Conservation (phyloP, 176 grass and related monocot species). For the Triticum timopheevii region DNA sequence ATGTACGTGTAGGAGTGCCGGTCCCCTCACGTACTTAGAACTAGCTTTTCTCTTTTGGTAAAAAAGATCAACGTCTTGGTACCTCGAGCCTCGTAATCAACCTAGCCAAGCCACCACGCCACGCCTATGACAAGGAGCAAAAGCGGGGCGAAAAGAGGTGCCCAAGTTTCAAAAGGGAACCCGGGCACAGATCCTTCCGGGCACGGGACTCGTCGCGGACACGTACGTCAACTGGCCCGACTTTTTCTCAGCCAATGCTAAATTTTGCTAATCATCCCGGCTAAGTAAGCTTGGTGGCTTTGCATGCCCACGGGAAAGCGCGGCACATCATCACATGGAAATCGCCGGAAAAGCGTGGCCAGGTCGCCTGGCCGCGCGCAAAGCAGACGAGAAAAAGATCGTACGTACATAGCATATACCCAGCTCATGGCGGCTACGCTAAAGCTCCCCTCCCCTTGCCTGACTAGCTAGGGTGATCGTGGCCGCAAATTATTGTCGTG, state of each 20-base stretch:
- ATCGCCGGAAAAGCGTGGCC: not conserved
- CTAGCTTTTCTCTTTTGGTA: too few relatives aligned
- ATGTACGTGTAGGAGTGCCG: not conserved
- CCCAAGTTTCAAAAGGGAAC: not conserved
- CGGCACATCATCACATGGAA: slow-evolving; percentile 10
- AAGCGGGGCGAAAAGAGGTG: not conserved
- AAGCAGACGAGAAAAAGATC: not conserved
- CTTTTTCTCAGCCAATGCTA: not conserved
- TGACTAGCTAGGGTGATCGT: not conserved
- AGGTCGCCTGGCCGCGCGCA: not conserved
- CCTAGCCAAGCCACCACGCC: not conserved
- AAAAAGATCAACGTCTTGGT: not conserved
- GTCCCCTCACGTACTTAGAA: slow-evolving; percentile 17
- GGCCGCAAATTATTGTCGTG: not conserved
- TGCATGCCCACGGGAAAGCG: not conserved
- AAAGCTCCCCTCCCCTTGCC: not conserved
- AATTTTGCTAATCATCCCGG: not conserved
- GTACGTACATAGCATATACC: too few relatives aligned
- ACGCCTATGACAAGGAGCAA: not conserved
- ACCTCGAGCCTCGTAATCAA: not conserved
- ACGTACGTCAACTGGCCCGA: not conserved
- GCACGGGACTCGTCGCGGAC: slow-evolving; percentile 31
- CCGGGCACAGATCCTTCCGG: not conserved
- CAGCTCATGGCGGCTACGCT: not conserved
- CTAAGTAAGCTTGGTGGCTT: not conserved